Evolutionary conservation across 2,329 filamentous ascomycete species (phyloP), one percentile per base, ranked within the genome.

Genomic region (Xylariales sp.): DNA sequence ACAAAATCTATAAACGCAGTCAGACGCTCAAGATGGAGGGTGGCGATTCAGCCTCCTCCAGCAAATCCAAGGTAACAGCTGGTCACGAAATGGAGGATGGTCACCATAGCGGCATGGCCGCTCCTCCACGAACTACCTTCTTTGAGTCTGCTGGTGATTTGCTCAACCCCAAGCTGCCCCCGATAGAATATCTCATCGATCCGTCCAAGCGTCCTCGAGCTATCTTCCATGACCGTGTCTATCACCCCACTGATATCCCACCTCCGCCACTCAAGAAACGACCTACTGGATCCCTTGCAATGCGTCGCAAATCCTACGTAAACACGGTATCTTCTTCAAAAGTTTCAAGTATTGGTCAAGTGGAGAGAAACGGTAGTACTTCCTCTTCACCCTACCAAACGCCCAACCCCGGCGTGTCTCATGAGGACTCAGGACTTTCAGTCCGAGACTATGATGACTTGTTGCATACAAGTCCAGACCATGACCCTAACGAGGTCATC

Each of bases 141-240:
- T 95, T 98, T 46, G 93, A 98, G 65, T 90, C 91, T 4, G 93
- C 93, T 1, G 88, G 89, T 9, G 91, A 98, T 61, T 69, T 98
- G 3, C 76, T 98, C 29, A 94, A 91, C 59, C 93, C 93, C 4
- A 91, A 89, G 35, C 66, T 97, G 24, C 91, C 93, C 12, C 77
- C 86, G 0, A 71, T 79, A 3, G 83, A 89, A 32, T 98, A 88
- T 62, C 71, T 98, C 27, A 77, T 90, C 38, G 86, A 97, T 52
- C 91, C 93, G 6, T 74, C 82, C 2, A 84, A 80, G 38, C 83
- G 93, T 12, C 82, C 88, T 1, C 80, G 88, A 34, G 91, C 91
- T 2, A 98, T 98, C 46, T 97, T 97, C 63, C 93, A 98, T 61
- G 93, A 98, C 61, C 84, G 93, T 9, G 79, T 98, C 12, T 98